Evolutionary conservation across 352 stramenopile genomes (phyloP).

Genomic region (Phytopythium litorale): DNA sequence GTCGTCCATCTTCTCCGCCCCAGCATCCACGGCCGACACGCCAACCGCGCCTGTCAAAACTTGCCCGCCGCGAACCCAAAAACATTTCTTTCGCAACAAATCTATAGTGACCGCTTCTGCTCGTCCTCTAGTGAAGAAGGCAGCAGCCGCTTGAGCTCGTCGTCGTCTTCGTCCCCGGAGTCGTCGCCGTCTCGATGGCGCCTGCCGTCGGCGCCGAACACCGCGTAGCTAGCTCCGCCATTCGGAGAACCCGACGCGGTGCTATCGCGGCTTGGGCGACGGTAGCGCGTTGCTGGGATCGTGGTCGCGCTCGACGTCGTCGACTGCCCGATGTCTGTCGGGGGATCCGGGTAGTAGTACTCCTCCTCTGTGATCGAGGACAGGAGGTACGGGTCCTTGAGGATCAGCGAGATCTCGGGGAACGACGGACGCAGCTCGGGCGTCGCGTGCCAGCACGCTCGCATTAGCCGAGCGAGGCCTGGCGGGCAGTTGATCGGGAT

Average conservation of each 20-base stretch:
- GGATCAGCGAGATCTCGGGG: conserved; percentile 69
- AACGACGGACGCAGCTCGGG: conserved; percentile 68
- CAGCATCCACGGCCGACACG: neutral
- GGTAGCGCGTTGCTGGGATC: conserved; percentile 20
- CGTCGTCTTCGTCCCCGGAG: conserved; percentile 23
- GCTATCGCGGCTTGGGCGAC: conserved; percentile 33
- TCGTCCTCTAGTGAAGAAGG: conserved; percentile 12
- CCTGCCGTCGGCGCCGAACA: neutral
- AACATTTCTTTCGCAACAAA: conserved; percentile 5
- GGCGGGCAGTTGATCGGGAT: conserved; percentile 82
- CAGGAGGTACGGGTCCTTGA: conserved; percentile 76
- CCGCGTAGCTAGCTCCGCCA: conserved; percentile 5
- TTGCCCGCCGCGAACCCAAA: neutral
- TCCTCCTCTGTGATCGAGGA: conserved; percentile 51
- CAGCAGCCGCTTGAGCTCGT: conserved; percentile 24
- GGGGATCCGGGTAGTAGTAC: conserved; percentile 37
- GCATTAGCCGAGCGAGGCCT: conserved; percentile 73
- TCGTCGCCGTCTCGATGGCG: conserved; percentile 6
- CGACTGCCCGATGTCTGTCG: conserved; percentile 19
- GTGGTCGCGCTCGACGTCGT: conserved; percentile 35
- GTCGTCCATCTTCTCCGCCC: neutral
- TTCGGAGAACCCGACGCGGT: conserved; percentile 13
- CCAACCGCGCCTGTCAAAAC: neutral
- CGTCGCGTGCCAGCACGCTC: conserved; percentile 78
- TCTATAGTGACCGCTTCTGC: conserved; percentile 44